Evolutionary conservation across 1,284 basidiomycete species (phyloP), one percentile per base, ranked within the genome.

Genomic region (Coniferiporia sulphurascens): DNA sequence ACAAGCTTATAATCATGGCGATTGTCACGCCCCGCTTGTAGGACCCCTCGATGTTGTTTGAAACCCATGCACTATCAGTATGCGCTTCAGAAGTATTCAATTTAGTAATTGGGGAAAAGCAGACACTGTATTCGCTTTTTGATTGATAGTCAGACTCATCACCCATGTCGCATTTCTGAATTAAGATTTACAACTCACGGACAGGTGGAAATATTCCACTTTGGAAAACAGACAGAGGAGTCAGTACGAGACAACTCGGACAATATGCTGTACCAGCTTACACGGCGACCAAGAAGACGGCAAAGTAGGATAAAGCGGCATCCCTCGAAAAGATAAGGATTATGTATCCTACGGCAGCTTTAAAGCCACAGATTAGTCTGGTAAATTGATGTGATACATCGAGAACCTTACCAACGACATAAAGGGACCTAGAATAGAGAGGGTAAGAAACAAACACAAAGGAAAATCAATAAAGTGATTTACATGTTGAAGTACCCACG

Each of bases 1-100:
- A 73, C 71, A 66, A 70, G 45, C 82, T 79, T 56, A 87, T 85
- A 4, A 83, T 78, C 83, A 88, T 85, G 0, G 77, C 89, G 32
- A 89, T 73, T 0, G 85, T 80, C 1, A 89, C 87, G 63, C 84
- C 85, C 19, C 88, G 83, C 65, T 89, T 90, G 70, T 89, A 91
- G 0, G 82, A 78, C 8, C 88, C 86, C 73, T 89, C 86, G 19
- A 86, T 79, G 65, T 87, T 89, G 65, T 86, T 86, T 32, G 83
- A 83, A 36, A 83, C 78, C 83, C 86, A 88, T 4, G 87, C 84
- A 63, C 82, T 84, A 58, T 10, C 10, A 54, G 21, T 52, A 51
- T 53, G 27, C 27, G 27, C 32, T 48, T 60, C 4, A 36, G 44
- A 9, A 48, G 7, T 32, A 44, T 5, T 19, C 36, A 56, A 59